A percentile compares a stretch with the other conserved stretches of the same genome.
These are phyloP conservation scores for Chlorella vulgaris DNA, from an alignment of 139 green algal species.

Conservation along the genomic window DNA sequence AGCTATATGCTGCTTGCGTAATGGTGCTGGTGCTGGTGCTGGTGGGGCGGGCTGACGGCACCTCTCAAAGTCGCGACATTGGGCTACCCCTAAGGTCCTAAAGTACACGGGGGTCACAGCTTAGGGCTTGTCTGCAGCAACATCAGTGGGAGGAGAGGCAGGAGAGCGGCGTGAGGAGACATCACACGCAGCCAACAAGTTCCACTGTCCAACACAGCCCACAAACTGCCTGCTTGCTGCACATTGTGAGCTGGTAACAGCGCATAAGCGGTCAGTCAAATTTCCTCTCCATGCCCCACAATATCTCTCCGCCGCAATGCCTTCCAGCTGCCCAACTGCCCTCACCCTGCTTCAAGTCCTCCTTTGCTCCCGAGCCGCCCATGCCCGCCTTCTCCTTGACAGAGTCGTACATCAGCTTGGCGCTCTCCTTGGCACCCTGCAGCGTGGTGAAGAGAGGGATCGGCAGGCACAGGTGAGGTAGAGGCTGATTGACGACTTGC, in stretches of 20 bases:
- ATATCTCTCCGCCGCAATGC: neutral
- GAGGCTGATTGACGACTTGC: neutral
- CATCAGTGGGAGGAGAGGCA: neutral
- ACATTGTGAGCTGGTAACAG: no score
- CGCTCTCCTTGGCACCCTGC: conserved; percentile 17
- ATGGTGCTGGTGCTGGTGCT: no score
- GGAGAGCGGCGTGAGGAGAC: neutral
- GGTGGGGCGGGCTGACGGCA: no score
- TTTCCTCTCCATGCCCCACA: neutral
- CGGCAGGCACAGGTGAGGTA: no score
- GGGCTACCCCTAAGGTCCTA: no score
- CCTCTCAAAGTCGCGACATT: no score
- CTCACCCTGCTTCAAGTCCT: conserved; percentile 19
- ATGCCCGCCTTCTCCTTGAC: conserved; percentile 24
- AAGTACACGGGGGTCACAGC: no score
- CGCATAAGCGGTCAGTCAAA: no score
- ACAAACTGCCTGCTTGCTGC: neutral
- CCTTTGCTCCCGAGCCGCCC: neutral
- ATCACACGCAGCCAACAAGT: neutral
- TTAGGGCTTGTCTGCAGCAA: conserved; percentile 1
- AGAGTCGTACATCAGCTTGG: conserved; percentile 21
- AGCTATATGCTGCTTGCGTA: no score
- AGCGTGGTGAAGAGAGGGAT: no score
- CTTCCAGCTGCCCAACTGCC: no score
- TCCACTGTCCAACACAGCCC: no score